Base-by-base conservation (phyloP, 2,329 filamentous ascomycete species). In the Aspergillus pseudonomiae region DNA sequence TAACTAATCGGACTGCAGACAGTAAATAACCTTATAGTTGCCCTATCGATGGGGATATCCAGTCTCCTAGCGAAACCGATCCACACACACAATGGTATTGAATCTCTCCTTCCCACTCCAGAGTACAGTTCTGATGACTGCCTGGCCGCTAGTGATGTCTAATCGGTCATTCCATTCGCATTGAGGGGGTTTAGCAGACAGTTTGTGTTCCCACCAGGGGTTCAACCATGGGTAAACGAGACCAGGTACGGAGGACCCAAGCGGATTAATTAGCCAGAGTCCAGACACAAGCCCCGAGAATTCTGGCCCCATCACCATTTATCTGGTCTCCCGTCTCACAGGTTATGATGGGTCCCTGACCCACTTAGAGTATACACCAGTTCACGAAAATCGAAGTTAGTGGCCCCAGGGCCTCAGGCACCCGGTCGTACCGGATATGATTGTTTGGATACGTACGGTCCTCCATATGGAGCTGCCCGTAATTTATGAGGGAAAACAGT, bases 311-410 rank as follows among this genome's bases (percentile, higher is more conserved):
- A 41, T 57, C 36, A 16, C 36, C 26, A 28, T 48, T 41, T 50
- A 36, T 16, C 14, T 16, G 34, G 50, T 53, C 50, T 53, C n/a
- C 52, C 52, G 52, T 55, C 52, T 55, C 32, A 26, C 32, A 55
- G 34, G 30, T 39, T 55, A n/a, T 3, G 30, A 55, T 39, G 52
- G 58, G 58, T 28, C 34, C 48, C n/a, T 14, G 58, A 48, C 58
- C 58, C 58, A 60, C 58, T 43, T 26, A 30, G 9, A 54, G 16
- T 21, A 56, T 14, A 54, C 58, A 36, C 52, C 58, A 39, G 50
- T 60, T 60, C 58, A 60, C 50, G 58, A 60, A 50, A 59, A 52
- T 59, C 48, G 30, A 59, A 28, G 9, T 59, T 59, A 34, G 45
- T 50, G 30, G 4, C 21, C 21, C 32, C n/a, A 55, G 19, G 32